phyloP scores from a whole-genome alignment of 2,329 filamentous ascomycete genomes.

The Ilyonectria robusta region DNA sequence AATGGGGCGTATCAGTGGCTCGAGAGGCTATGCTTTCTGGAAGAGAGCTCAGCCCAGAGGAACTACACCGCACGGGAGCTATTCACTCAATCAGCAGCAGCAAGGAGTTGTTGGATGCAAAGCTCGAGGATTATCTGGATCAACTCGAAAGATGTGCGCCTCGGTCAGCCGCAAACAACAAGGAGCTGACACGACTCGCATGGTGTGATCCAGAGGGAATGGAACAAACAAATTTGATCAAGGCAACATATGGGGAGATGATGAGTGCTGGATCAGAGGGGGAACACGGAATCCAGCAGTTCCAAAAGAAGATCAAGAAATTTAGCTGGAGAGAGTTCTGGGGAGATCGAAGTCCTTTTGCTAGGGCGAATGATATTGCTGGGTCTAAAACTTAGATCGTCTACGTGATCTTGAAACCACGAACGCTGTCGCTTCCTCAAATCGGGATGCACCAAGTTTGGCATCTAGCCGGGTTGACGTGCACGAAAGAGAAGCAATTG shows the following conservation, averaged over 20 bases:
- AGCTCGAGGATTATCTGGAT: constrained; percentile 8
- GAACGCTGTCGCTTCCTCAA: too few relatives aligned
- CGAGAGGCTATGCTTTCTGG: constrained; percentile 31
- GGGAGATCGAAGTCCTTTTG: not conserved
- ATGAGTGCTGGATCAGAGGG: constrained; percentile 26
- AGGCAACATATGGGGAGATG: constrained; percentile 15
- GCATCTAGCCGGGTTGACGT: too few relatives aligned
- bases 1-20: constrained; percentile 28
- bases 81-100: constrained; percentile 2
- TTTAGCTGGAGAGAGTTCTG: constrained; percentile 12
- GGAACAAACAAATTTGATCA: constrained; percentile 7
- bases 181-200: constrained; percentile 14
- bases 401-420: too few relatives aligned
- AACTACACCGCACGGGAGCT: constrained; percentile 15
- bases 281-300: constrained; percentile 23
- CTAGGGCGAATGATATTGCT: too few relatives aligned
- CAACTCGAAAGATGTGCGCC: constrained; percentile 25
- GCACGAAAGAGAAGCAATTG: too few relatives aligned
- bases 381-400: too few relatives aligned
- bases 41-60: constrained; percentile 15
- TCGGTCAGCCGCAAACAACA: constrained; percentile 23
- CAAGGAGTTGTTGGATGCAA: not conserved
- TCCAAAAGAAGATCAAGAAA: constrained; percentile 12
- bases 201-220: constrained; percentile 17
- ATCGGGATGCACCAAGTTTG: too few relatives aligned